Conservation (phyloP, 129 eudicot species). For the Flaveria bidentis region DNA sequence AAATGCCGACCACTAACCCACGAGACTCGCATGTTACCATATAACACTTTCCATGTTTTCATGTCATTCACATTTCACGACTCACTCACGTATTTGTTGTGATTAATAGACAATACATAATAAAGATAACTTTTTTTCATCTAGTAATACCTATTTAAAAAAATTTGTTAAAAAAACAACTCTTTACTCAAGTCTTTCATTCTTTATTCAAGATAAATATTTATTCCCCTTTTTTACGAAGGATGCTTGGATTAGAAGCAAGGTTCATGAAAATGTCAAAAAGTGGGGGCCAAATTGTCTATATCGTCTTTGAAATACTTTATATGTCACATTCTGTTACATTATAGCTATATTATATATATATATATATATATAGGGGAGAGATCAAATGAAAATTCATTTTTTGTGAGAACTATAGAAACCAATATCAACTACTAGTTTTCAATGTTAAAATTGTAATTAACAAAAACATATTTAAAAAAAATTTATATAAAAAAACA, state of each 20-base stretch:
- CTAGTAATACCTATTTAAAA: no score
- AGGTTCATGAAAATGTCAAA: slow-evolving; percentile 20
- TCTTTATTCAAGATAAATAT: slow-evolving; percentile 5
- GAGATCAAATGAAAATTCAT: no score
- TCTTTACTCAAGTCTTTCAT: background rate
- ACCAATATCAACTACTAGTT: no score
- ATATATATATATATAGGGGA: no score
- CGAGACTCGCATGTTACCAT: slow-evolving; percentile 24
- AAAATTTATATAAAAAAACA: no score
- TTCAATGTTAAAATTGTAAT: no score
- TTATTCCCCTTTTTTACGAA: slow-evolving; percentile 6
- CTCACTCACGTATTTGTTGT: slow-evolving; percentile 18
- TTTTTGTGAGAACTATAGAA: no score
- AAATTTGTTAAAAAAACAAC: no score
- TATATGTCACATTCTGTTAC: background rate
- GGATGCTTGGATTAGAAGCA: slow-evolving; percentile 29
- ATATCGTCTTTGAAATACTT: background rate
- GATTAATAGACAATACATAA: slow-evolving; percentile 17
- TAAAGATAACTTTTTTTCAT: background rate
- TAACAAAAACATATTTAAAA: no score
- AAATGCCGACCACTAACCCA: slow-evolving; percentile 9
- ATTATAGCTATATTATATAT: no score
- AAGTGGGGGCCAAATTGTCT: background rate
- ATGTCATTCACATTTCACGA: background rate
- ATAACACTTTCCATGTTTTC: slow-evolving; percentile 28